Evolutionary conservation across 495 filamentous ascomycete species (phyloP), one percentile per base, ranked within the genome.

Genomic region (Penicillium canescens): DNA sequence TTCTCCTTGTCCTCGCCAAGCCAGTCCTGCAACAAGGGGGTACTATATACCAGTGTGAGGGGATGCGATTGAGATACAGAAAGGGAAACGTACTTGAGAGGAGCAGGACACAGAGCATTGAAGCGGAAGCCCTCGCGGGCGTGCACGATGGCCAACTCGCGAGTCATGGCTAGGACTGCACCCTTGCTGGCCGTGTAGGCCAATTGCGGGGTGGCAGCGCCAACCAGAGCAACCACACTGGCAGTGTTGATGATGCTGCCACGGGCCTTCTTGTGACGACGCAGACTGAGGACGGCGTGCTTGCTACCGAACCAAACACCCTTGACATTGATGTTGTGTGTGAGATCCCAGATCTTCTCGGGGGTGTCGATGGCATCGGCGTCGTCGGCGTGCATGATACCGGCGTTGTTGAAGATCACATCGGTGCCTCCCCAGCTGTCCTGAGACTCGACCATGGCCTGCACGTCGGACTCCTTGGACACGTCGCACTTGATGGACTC

Each of bases 321-420:
- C 81, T 98, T 98, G 60, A 97, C 94, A 70, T 98, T 98, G 78
- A 98, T 94, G 55, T 80, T 82, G 50, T 95, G 90, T 6, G 94
- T 98, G 50, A 92, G 73, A 64, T 98, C 91, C 94, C 94, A 98
- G 74, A 98, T 91, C 50, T 82, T 83, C 73, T 97, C 91, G 11
- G 89, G 84, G 1, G 91, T 96, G 51, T 84, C 78, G 52, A 95
- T 73, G 18, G 93, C 90, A 70, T 96, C 92, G 55, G 82, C 87
- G 68, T 98, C 94, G 48, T 87, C 78, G 28, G 80, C 82, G 69
- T 97, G 92, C 94, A 98, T 98, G 66, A 98, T 98, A 14, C 94
- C 94, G 0, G 94, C 94, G 66, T 98, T 98, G 82, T 98, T 98
- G 84, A 96, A 98, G 56, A 98, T 89, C 59, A 97, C 79, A 68